Base-by-base conservation (phyloP, 2,329 filamentous ascomycete genomes). In the Alternaria arborescens region DNA sequence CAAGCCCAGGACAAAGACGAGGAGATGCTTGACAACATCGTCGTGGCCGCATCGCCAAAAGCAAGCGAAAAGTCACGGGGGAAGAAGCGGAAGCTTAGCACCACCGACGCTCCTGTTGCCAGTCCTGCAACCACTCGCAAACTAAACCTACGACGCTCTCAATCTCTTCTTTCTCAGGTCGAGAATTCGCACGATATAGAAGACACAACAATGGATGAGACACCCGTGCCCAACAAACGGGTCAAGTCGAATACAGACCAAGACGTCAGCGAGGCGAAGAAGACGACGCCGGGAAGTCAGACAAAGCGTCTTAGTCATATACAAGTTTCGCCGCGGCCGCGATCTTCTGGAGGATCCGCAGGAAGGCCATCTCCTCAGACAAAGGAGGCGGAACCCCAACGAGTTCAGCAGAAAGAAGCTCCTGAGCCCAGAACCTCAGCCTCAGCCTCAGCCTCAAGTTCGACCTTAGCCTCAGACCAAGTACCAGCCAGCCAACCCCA, bases 1-100 rank as follows among this genome's bases (percentile, higher is more conserved):
- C 41, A 60, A n/a, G 48, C 54, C 8, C 70, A 76, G 5, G 69
- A 76, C 1, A 70, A 77, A 5, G 70, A 76, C 1, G 76, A 79
- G 7, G 73, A 71, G 5, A 73, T 80, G 20, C 72, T 72, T 22
- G 80, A 80, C 42, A 79, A 78, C 55, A 82, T 82, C 50, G 71
- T 80, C 16, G 77, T 82, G 20, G 76, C 74, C 18, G 61, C 62
- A 4, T 36, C 46, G 4, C 60, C 69, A 4, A 46, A 41, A 8
- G 44, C 28, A 28, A 16, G 52, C 5, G 52, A 55, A 3, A 65
- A 44, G 12, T 41, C 51, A 2, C 46, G 18, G n/a, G 40, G 47
- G 10, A 69, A 53, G 41, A 73, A 70, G 69, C 60, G 72, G 16
- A 73, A 71, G 52, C 60, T 68, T 7, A 44, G 38, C 34, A 54